Conservation (phyloP, 2,329 filamentous ascomycete species). For the Pleurostoma richardsiae region DNA sequence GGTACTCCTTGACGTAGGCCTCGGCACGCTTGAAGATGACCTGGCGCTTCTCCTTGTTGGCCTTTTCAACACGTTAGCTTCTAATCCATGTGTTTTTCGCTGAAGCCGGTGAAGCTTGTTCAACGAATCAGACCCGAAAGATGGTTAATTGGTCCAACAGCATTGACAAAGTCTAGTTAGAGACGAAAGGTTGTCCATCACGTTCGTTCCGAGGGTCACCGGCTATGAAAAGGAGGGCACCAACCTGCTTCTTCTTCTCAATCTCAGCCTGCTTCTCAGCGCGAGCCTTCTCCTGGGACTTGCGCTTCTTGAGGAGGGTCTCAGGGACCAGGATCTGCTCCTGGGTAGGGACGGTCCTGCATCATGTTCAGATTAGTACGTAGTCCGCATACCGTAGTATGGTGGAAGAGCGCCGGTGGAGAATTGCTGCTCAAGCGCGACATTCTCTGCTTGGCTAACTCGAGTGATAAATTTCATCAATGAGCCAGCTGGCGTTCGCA, state of each 20-base stretch:
- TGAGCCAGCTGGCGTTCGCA: constrained; percentile 44
- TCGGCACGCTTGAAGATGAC: constrained; percentile 99
- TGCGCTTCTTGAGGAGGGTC: constrained; percentile 99
- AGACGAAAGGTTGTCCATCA: constrained; percentile 84
- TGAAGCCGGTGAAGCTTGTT: too few species aligned
- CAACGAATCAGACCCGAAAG: constrained; percentile 93
- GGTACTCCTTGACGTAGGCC: constrained; percentile 99
- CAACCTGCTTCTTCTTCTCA: constrained; percentile 87
- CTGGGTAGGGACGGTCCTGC: constrained; percentile 84
- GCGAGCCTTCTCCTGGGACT: constrained; percentile 98
- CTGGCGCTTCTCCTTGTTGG: constrained; percentile 97
- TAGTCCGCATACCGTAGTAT: constrained; percentile 62
- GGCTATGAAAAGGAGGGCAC: constrained; percentile 23
- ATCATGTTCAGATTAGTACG: constrained; percentile 69
- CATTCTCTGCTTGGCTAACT: constrained; percentile 90
- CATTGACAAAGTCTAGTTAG: constrained; percentile 98
- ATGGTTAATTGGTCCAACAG: constrained; percentile 96
- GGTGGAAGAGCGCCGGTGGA: constrained; percentile 73
- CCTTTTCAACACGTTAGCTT: constrained; percentile 42
- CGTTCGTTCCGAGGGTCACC: constrained; percentile 28
- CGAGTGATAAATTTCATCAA: constrained; percentile 76
- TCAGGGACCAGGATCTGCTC: constrained; percentile 97
- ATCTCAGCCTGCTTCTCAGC: constrained; percentile 76
- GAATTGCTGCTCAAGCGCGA: constrained; percentile 88
- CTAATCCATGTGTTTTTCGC: constrained; percentile 7